Base-by-base conservation (phyloP, 2,329 filamentous ascomycete genomes). In the Aspergillus clavatus region DNA sequence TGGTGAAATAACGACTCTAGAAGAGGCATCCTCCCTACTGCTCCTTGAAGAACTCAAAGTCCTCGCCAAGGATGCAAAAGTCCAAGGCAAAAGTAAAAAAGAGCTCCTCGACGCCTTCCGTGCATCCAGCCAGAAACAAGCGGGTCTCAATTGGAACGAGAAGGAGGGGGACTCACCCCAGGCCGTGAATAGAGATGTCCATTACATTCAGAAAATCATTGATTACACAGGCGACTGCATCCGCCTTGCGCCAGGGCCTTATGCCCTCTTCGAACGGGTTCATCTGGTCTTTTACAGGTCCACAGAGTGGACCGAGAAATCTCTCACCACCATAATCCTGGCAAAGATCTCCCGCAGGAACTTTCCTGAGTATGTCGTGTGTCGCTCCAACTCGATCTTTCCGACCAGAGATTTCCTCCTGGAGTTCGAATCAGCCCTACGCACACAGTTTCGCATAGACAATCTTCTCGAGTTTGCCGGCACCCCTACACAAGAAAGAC, bases 251-350 rank as follows among this genome's bases (percentile, higher is more conserved):
- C 69, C 84, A 0, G 70, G 79, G 0, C 78, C 84, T 0, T 79
- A 89, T 51, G 88, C 83, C 58, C 77, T 98, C 0, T 98, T 98
- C 58, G 89, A 96, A 65, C 81, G 93, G 21, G 89, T 97, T 0
- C 93, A 97, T 69, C 72, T 98, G 2, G 89, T 98, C 22, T 98
- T 96, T 65, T 97, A 97, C 66, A 80, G 91, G 47, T 96, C 90
- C 7, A 94, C 89, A 0, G 87, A 95, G 63, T 98, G 93, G 93
- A 95, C 90, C 0, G 91, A 97, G 58, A 97, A 95, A 65, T 96
- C 91, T 1, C 73, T 98, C 11, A 97, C 89, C 1, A 91, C 90
- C 0, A 91, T 97, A 43, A 95, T 98, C 36, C 77, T 98, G 4
- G 88, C 93, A 6, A 90, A 91, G 52, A 95, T 95, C 46, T 87